Conservation (phyloP, 1,284 basidiomycete genomes). For the Rugiboletus extremiorientalis region DNA sequence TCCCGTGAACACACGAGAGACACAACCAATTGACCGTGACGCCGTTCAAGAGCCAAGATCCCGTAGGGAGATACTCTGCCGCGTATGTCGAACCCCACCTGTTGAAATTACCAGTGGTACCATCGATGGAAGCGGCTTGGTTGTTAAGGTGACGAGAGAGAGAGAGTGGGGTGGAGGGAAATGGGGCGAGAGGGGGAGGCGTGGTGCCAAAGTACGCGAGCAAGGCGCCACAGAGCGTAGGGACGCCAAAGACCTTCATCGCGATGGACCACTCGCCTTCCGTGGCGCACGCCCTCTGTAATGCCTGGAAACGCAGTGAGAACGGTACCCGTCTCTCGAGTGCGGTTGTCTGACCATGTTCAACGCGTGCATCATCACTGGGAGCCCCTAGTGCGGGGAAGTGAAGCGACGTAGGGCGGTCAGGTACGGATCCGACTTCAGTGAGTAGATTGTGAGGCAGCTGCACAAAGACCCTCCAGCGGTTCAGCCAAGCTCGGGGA, state of each 20-base stretch:
- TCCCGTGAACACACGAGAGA: not conserved
- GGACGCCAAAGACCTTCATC: constrained; percentile 17
- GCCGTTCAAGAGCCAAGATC: constrained; percentile 37
- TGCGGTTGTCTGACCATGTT: constrained; percentile 14
- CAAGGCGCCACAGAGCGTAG: constrained; percentile 15
- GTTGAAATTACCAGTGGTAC: constrained; percentile 39
- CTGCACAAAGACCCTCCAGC: not conserved
- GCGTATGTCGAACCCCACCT: constrained; percentile 38
- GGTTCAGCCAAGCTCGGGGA: not conserved
- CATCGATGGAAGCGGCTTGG: constrained; percentile 42
- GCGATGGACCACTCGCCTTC: constrained; percentile 1
- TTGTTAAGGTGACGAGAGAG: constrained; percentile 38
- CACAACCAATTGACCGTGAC: constrained; percentile 30
- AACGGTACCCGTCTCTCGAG: not conserved
- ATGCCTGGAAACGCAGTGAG: constrained; percentile 3
- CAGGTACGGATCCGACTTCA: no score
- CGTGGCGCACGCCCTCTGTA: constrained; percentile 15
- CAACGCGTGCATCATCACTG: not conserved
- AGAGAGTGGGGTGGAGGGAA: constrained; percentile 30
- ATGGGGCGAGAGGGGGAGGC: constrained; percentile 22
- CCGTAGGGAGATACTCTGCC: constrained; percentile 37
- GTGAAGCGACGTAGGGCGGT: not conserved
- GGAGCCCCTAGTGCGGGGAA: not conserved
- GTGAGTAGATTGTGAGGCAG: no score
- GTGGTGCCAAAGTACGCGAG: constrained; percentile 14